Percentiles rank a stretch among this genome's conserved stretches.
Conservation (phyloP, 108 stramenopile species). For the Nannochloropsis oceanica region DNA sequence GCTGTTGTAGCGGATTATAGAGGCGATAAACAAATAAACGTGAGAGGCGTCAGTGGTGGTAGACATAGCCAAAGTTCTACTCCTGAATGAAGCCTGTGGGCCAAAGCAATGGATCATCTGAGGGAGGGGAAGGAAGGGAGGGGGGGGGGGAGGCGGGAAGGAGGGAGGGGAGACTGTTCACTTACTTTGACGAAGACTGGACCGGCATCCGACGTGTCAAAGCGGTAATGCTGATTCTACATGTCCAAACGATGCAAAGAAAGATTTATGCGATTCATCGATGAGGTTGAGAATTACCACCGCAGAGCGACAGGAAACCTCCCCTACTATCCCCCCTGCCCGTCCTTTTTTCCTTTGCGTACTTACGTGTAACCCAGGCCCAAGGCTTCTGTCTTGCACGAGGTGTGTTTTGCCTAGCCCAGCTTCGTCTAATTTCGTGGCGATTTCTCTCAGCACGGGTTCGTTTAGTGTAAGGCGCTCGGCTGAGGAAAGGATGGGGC, state of each 20-base stretch:
- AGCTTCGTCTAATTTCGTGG: neutral
- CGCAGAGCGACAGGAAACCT: neutral
- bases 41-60: too few species aligned
- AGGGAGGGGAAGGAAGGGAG: neutral
- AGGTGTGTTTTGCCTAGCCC: neutral
- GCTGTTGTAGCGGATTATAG: too few species aligned
- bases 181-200: neutral
- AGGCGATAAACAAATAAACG: too few species aligned
- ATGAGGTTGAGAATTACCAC: neutral
- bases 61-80: too few species aligned
- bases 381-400: neutral
- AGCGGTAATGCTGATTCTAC: neutral
- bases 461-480: neutral
- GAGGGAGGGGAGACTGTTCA: neutral
- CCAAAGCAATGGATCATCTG: neutral
- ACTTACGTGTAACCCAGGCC: neutral
- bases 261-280: neutral
- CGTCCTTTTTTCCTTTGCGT: neutral
- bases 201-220: neutral
- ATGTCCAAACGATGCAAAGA: neutral
- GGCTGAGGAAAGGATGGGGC: neutral
- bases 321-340: neutral
- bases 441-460: neutral
- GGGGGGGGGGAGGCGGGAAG: neutral
- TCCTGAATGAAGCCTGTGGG: too few species aligned